Base-by-base conservation (phyloP, 2,329 filamentous ascomycete species). In the Chaetomiaceae sp. region DNA sequence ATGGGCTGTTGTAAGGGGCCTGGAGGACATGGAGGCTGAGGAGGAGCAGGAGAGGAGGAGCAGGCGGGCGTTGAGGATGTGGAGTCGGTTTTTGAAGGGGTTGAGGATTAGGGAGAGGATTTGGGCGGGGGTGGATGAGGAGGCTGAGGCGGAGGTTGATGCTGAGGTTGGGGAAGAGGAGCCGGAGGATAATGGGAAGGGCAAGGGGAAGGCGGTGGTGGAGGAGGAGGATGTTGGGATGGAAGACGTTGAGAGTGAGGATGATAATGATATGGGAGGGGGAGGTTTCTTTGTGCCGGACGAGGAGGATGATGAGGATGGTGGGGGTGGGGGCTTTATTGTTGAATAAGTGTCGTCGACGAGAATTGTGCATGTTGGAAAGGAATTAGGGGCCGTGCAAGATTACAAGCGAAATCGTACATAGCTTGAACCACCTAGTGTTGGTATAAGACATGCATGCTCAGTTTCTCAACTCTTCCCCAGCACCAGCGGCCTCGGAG, bases 51-150 rank as follows among this genome's bases (percentile, higher is more conserved):
- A 83, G 76, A 78, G 77, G 55, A 78, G 81, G 35, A 78, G 82
- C 35, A 67, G 83, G 48, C 67, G 78, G 19, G 85, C 80, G 5
- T 64, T 92, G 54, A 75, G 79, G 39, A 75, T 82, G 57, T 95
- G 89, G 86, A 82, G 82, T 54, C 83, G 85, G 62, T 86, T 96
- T 54, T 66, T 95, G 54, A 83, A 88, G 68, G 87, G 83, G 0
- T 62, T 97, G 62, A 76, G 88, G 34, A 88, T 96, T 37, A 76
- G 83, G 25, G 82, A 91, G 65, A 76, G 86, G 53, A 82, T 95
- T 31, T 86, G 83, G 66, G 78, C 73, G 0, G 76, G 77, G 1
- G 77, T 78, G 3, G 72, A 73, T 37, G 71, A 70, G 1, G 70
- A 72, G 16, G 73, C 77, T 31, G 72, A 75, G 50, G 67, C 63